Percentiles rank a stretch among this genome's conserved stretches.
Conservation (phyloP, 768 basidiomycete genomes). For the Tremella mesenterica region DNA sequence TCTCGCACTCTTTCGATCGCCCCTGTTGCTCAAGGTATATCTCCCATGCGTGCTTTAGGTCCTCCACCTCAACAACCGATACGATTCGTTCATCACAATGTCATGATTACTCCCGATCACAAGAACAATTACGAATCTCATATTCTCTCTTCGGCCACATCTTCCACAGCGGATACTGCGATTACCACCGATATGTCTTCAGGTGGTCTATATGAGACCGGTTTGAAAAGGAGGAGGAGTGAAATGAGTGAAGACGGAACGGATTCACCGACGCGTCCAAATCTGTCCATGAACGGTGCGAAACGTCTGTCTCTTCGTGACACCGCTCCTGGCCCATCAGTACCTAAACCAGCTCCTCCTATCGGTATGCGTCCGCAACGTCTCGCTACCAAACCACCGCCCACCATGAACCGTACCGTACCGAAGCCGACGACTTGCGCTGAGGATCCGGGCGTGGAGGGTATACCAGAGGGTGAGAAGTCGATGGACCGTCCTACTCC, state of each 20-base stretch:
- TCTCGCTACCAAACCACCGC: slow-evolving; percentile 5
- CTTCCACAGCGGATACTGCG: slow-evolving; percentile 14
- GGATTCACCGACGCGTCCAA: slow-evolving; percentile 29
- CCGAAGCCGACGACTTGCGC: slow-evolving; percentile 36
- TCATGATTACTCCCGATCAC: slow-evolving; percentile 26
- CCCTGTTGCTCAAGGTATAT: slow-evolving; percentile 36
- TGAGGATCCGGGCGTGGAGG: slow-evolving; percentile 38
- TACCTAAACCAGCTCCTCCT: background rate
- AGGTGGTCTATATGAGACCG: background rate
- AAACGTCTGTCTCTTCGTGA: slow-evolving; percentile 3
- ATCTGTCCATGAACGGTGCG: slow-evolving; percentile 12
- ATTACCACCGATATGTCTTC: slow-evolving; percentile 2
- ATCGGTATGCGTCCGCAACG: slow-evolving; percentile 1
- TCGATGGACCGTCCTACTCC: slow-evolving; percentile 68
- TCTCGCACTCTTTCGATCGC: too few relatives aligned
- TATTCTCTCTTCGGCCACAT: slow-evolving; percentile 25
- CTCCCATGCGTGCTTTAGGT: slow-evolving; percentile 34
- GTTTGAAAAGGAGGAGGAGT: background rate
- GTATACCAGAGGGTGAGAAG: slow-evolving; percentile 73
- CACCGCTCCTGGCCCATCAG: background rate
- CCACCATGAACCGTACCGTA: slow-evolving; percentile 22
- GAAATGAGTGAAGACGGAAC: slow-evolving; percentile 28
- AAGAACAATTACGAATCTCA: slow-evolving; percentile 15
- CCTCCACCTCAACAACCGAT: slow-evolving; percentile 23
- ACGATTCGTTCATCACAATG: slow-evolving; percentile 13